Conservation (phyloP, 129 eudicot genomes). For the Silybum marianum region DNA sequence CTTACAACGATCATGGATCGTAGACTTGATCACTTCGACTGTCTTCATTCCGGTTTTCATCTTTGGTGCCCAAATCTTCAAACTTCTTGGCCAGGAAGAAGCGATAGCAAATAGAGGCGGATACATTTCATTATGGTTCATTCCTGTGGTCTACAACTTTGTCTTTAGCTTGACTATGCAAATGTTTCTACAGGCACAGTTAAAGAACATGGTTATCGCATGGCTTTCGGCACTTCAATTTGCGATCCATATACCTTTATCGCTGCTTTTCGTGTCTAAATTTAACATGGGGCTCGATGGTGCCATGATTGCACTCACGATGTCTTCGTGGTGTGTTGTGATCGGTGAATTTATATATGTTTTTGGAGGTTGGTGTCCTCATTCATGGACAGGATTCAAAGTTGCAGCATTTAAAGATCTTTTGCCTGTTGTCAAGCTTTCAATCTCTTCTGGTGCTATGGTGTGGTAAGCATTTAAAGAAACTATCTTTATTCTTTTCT, state of each 20-base stretch:
- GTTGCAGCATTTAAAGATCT: slow-evolving; percentile 58
- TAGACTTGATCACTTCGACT: slow-evolving; percentile 52
- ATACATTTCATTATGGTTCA: slow-evolving; percentile 59
- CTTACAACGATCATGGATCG: slow-evolving; percentile 74
- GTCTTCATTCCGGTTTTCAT: slow-evolving; percentile 55
- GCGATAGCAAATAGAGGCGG: slow-evolving; percentile 52
- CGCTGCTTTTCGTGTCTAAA: slow-evolving; percentile 41
- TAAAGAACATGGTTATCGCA: slow-evolving; percentile 57
- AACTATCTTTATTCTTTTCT: no score
- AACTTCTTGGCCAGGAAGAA: slow-evolving; percentile 50
- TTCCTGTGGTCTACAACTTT: slow-evolving; percentile 51
- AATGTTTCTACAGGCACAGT: slow-evolving; percentile 72
- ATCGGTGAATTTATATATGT: slow-evolving; percentile 56
- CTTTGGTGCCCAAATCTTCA: slow-evolving; percentile 46
- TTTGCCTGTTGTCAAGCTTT: slow-evolving; percentile 71
- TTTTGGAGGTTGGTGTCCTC: slow-evolving; percentile 79
- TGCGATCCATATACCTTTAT: slow-evolving; percentile 48
- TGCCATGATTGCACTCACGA: slow-evolving; percentile 52
- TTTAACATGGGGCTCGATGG: slow-evolving; percentile 47
- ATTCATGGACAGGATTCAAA: slow-evolving; percentile 66
- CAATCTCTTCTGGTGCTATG: slow-evolving; percentile 74
- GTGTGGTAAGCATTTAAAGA: slow-evolving; percentile 49
- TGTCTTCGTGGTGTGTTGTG: slow-evolving; percentile 57
- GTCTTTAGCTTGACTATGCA: slow-evolving; percentile 63
- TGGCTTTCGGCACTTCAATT: slow-evolving; percentile 50